phyloP scores from a whole-genome alignment of 768 basidiomycete species.

The Collybiopsis confluens region DNA sequence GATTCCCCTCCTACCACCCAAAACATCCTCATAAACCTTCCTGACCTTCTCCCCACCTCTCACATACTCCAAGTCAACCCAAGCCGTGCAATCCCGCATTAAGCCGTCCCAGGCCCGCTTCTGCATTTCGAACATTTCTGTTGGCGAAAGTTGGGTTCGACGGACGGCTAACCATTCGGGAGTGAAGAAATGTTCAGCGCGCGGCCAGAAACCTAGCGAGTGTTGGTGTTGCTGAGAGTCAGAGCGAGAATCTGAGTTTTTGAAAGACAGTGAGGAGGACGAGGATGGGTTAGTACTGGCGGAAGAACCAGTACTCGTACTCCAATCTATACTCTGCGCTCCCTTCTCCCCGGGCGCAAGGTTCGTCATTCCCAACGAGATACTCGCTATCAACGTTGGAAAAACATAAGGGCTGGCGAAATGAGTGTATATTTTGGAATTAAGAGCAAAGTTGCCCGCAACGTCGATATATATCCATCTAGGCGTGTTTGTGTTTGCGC shows the following conservation, averaged over 20 bases:
- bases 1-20: slow-evolving; percentile 32
- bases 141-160: slow-evolving; percentile 38
- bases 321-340: slow-evolving; percentile 29
- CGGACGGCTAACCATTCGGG: slow-evolving; percentile 62
- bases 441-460: slow-evolving; percentile 52
- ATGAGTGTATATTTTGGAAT: slow-evolving; percentile 36
- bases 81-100: slow-evolving; percentile 49
- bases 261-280: not conserved
- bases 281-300: slow-evolving; percentile 4
- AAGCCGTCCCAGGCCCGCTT: slow-evolving; percentile 54
- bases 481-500: slow-evolving; percentile 8
- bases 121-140: slow-evolving; percentile 48
- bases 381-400: slow-evolving; percentile 29
- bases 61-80: slow-evolving; percentile 51
- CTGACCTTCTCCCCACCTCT: slow-evolving; percentile 45
- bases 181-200: slow-evolving; percentile 61
- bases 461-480: slow-evolving; percentile 63
- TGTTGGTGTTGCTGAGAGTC: too few species aligned
- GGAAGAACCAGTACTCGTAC: slow-evolving; percentile 28
- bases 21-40: slow-evolving; percentile 42
- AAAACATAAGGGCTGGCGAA: slow-evolving; percentile 34
- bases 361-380: slow-evolving; percentile 56
- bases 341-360: slow-evolving; percentile 40
- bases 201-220: slow-evolving; percentile 24
- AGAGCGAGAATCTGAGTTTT: too few species aligned